Conservation (phyloP, 768 basidiomycete species). For the Suillus subaureus region DNA sequence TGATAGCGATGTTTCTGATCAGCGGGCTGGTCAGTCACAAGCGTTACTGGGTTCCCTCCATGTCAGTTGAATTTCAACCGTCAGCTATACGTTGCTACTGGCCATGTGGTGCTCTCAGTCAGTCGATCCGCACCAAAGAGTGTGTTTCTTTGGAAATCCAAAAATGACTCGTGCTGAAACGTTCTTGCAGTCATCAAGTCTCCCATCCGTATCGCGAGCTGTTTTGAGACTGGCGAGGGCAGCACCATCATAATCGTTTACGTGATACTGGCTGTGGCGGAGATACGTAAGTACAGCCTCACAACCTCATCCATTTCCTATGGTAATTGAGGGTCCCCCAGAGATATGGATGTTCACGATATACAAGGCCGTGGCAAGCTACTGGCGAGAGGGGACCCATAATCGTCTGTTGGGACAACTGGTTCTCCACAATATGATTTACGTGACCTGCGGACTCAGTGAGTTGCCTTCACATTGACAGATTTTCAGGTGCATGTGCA, state of each 20-base stretch:
- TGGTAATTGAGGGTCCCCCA: neutral
- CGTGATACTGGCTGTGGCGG: neutral
- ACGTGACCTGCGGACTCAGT: conserved; percentile 3
- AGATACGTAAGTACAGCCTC: conserved; percentile 1
- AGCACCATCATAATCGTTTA: neutral
- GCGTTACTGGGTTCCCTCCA: neutral
- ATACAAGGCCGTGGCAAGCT: neutral
- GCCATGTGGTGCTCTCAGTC: neutral
- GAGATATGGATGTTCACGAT: neutral
- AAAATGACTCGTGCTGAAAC: neutral
- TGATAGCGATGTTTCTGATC: neutral
- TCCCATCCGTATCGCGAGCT: neutral
- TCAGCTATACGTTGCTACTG: neutral
- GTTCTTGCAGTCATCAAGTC: neutral
- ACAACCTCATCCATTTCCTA: neutral
- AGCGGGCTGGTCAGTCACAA: neutral
- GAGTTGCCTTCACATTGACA: neutral
- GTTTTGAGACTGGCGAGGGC: neutral
- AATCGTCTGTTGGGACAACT: neutral
- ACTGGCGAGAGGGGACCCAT: conserved; percentile 1
- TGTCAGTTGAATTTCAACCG: neutral
- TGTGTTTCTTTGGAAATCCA: neutral
- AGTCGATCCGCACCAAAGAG: neutral
- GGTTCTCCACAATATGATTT: neutral
- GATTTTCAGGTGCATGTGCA: neutral